A percentile compares a stretch with the other conserved stretches of the same genome.
Conservation (phyloP, 2,329 filamentous ascomycete genomes). For the Nigrospora osmanthi region DNA sequence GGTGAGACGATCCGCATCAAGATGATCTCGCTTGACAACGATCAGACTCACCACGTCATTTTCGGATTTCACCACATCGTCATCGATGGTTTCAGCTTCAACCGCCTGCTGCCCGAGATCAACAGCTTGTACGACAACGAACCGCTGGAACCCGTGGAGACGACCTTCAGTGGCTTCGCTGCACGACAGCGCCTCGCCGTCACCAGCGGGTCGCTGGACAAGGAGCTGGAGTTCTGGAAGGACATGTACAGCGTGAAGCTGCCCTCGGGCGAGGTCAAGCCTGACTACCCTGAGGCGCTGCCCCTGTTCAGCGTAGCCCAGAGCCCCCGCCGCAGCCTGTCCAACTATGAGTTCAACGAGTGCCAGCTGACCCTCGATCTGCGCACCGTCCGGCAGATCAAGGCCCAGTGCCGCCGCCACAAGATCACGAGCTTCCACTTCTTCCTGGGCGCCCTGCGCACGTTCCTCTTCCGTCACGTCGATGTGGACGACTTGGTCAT, state of each 20-base stretch:
- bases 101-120: slow-evolving; percentile 5
- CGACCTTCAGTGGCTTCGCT: slow-evolving; percentile 6
- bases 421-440: slow-evolving; percentile 33
- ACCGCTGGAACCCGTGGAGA: neutral
- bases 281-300: slow-evolving; percentile 2
- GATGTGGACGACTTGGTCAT: slow-evolving; percentile 32
- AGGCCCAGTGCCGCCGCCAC: slow-evolving; percentile 6
- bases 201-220: slow-evolving; percentile 1
- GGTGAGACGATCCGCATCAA: slow-evolving; percentile 24
- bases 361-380: slow-evolving; percentile 1
- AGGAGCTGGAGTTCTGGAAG: slow-evolving; percentile 4
- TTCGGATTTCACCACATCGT: slow-evolving; percentile 38
- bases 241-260: slow-evolving; percentile 1
- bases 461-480: slow-evolving; percentile 24
- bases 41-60: slow-evolving; percentile 27
- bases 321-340: slow-evolving; percentile 1
- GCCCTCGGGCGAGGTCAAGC: no score
- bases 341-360: slow-evolving; percentile 3
- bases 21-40: slow-evolving; percentile 21
- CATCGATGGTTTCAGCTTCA: slow-evolving; percentile 37
- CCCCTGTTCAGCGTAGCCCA: slow-evolving; percentile 2
- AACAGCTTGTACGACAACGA: slow-evolving; percentile 7
- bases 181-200: slow-evolving; percentile 2
- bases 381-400: slow-evolving; percentile 2
- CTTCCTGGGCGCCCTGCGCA: slow-evolving; percentile 31